Evolutionary conservation across 75 land plant species (phyloP).

Genomic region (Adiantum capillusveneris): DNA sequence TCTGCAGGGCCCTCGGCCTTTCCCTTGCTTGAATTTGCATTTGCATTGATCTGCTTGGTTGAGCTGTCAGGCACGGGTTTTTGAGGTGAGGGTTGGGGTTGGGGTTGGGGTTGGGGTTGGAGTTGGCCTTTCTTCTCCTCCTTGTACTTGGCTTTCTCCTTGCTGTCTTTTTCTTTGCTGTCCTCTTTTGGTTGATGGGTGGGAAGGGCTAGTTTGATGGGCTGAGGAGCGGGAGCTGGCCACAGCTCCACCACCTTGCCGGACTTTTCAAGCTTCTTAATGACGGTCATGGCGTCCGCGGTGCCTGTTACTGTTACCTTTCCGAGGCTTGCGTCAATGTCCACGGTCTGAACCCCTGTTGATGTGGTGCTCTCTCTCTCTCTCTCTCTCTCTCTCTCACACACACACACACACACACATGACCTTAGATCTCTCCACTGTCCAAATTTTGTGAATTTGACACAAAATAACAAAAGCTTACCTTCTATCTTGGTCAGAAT

Average conservation of each 20-base stretch:
- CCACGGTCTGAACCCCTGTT: slow-evolving; percentile 37
- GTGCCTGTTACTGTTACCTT: slow-evolving; percentile 58
- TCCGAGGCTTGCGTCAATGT: slow-evolving; percentile 49
- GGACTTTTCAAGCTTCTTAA: slow-evolving; percentile 45
- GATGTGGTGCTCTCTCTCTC: neutral
- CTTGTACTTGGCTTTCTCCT: neutral
- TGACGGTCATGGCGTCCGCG: slow-evolving; percentile 35
- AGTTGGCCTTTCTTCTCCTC: neutral
- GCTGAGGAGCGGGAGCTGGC: slow-evolving; percentile 20
- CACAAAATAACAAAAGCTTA: slow-evolving; percentile 5
- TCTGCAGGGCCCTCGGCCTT: neutral
- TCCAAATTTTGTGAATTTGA: neutral
- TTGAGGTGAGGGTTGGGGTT: too few relatives aligned
- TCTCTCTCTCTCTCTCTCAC: neutral
- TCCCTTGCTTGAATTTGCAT: too few relatives aligned
- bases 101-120: neutral
- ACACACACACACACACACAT: neutral
- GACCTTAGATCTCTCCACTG: neutral
- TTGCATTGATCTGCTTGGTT: too few relatives aligned
- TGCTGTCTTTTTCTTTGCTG: neutral
- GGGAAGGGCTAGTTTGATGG: too few relatives aligned
- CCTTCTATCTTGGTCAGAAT: slow-evolving; percentile 58
- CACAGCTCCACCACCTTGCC: slow-evolving; percentile 63
- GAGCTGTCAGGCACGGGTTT: too few relatives aligned
- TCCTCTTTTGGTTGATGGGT: slow-evolving; percentile 17